Evolutionary conservation across 192 early-diverging fungal species (phyloP).

Genomic region (Coemansia sp.): DNA sequence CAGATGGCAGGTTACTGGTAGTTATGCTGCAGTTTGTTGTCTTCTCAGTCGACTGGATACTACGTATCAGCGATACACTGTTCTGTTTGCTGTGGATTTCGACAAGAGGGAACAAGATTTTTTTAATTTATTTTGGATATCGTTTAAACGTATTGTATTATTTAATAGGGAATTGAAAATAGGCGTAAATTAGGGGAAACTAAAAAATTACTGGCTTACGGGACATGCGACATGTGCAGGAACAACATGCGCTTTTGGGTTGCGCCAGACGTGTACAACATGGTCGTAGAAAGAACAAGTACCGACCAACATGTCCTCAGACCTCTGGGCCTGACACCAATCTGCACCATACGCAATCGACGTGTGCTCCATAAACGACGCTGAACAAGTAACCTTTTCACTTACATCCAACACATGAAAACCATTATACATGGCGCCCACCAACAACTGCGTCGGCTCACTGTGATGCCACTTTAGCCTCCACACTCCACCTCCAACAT

Average conservation of each 20-base stretch:
- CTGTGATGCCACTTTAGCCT: conserved; percentile 92
- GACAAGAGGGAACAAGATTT: too few relatives aligned
- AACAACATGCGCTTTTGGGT: background rate
- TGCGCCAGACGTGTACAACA: conserved; percentile 66
- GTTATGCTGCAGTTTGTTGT: too few relatives aligned
- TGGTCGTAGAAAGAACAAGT: conserved; percentile 86
- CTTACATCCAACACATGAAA: conserved; percentile 72
- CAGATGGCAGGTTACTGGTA: too few relatives aligned
- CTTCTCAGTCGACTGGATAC: too few relatives aligned
- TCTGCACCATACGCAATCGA: conserved; percentile 79
- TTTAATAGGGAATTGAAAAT: background rate
- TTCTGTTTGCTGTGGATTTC: too few relatives aligned
- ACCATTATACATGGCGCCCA: conserved; percentile 91
- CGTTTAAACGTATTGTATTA: background rate
- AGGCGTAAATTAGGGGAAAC: background rate
- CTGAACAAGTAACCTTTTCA: conserved; percentile 1
- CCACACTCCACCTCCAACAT: conserved; percentile 90
- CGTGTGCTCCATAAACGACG: conserved; percentile 68
- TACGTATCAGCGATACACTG: too few relatives aligned
- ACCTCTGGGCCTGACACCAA: conserved; percentile 60
- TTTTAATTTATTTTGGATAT: too few relatives aligned
- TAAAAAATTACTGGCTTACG: background rate
- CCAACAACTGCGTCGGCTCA: conserved; percentile 59
- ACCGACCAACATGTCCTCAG: conserved; percentile 53
- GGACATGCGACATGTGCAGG: background rate